Conservation (phyloP, 305 asterid genomes). For the Fraxinus baroniana region DNA sequence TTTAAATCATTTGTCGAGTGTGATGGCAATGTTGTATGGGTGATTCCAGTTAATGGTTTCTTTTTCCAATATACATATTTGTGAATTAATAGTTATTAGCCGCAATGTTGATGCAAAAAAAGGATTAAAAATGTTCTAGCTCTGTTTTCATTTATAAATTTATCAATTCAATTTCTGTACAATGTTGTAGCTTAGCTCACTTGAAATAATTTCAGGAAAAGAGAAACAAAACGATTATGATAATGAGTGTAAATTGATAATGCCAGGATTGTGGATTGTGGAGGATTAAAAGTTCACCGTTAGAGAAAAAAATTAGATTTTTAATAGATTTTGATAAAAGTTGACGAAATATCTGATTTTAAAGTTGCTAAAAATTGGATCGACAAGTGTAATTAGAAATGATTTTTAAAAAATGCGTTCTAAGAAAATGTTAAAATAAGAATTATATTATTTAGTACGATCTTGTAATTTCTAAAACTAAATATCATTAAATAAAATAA, state of each 20-base stretch:
- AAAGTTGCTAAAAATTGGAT: neutral
- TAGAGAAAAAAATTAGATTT: too few relatives aligned
- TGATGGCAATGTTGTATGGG: constrained; percentile 32
- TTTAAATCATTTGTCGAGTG: constrained; percentile 14
- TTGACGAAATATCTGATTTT: too few relatives aligned
- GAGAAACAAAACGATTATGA: neutral
- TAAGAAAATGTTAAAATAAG: too few relatives aligned
- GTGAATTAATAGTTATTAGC: constrained; percentile 15
- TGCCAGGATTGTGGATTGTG: neutral
- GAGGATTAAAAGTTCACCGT: neutral
- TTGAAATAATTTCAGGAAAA: constrained; percentile 17
- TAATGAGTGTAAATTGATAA: neutral
- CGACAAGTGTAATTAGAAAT: too few relatives aligned
- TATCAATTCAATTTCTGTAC: constrained; percentile 13
- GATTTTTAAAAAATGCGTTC: too few relatives aligned
- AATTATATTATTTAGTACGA: too few relatives aligned
- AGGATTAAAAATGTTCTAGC: neutral
- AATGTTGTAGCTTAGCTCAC: constrained; percentile 24
- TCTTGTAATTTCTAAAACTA: too few relatives aligned
- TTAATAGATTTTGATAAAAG: too few relatives aligned
- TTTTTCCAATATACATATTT: constrained; percentile 8
- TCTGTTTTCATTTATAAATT: constrained; percentile 13
- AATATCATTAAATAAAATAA: too few relatives aligned
- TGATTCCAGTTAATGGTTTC: constrained; percentile 19
- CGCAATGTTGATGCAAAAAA: constrained; percentile 17